Evolutionary conservation across 1,284 basidiomycete species (phyloP).

Genomic region (Schizophyllum amplum): DNA sequence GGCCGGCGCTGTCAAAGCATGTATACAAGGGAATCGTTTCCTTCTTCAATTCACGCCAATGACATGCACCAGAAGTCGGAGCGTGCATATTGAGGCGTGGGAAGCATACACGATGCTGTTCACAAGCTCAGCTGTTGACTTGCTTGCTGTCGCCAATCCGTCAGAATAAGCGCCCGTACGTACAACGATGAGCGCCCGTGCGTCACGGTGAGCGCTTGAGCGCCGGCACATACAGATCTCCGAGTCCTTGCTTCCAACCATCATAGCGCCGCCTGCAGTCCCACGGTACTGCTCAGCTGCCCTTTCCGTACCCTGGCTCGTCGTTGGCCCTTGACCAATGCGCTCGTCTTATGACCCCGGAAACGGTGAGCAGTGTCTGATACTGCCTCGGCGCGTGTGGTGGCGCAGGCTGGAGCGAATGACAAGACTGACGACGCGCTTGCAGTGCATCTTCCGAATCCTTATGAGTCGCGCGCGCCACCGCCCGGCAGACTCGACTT

Average conservation of each 20-base stretch:
- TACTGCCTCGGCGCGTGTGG: neutral
- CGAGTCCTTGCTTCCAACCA: neutral
- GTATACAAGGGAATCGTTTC: too few relatives aligned
- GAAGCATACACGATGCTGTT: too few relatives aligned
- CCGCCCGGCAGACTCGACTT: neutral
- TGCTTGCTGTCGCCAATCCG: too few relatives aligned
- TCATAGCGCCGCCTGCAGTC: neutral
- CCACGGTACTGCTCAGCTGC: neutral
- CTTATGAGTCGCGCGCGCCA: neutral
- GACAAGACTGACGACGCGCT: neutral
- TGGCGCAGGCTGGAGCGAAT: neutral
- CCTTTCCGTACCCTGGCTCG: neutral
- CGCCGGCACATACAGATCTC: neutral
- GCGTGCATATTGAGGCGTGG: too few relatives aligned
- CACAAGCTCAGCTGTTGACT: too few relatives aligned
- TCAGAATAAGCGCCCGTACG: neutral
- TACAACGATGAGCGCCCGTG: neutral
- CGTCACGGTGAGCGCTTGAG: neutral
- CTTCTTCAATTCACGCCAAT: too few relatives aligned
- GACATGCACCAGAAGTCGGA: too few relatives aligned
- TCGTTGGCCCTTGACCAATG: neutral
- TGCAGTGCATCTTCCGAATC: neutral
- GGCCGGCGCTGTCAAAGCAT: too few relatives aligned
- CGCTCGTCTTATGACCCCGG: neutral
- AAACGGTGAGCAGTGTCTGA: neutral